A percentile compares a stretch with the other conserved stretches of the same genome.
Evolutionary conservation across 495 filamentous ascomycete species (phyloP).

Genomic region (Xylaria flabelliformis): DNA sequence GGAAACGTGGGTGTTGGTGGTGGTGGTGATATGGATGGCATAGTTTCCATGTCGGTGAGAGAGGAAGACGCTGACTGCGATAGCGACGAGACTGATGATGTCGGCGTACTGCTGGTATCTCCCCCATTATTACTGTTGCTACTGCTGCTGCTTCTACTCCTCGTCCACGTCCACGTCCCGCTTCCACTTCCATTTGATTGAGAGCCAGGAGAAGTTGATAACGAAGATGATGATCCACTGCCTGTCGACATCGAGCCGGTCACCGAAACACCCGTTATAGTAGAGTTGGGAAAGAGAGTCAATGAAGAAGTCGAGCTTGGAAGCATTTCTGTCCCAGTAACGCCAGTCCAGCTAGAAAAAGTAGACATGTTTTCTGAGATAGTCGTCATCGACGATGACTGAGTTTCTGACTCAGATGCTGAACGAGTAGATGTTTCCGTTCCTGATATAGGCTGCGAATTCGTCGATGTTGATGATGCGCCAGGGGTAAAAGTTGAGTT

Average conservation of each 20-base stretch:
- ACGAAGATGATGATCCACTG: background rate
- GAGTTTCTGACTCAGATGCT: background rate
- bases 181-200: conserved; percentile 7
- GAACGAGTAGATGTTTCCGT: background rate
- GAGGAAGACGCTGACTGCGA: conserved; percentile 2
- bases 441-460: conserved; percentile 9
- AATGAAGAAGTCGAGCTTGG: background rate
- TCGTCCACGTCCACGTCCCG: background rate
- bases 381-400: background rate
- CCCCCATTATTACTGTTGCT: background rate
- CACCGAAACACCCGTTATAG: conserved; percentile 4
- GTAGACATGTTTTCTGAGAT: background rate
- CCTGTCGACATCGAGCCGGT: background rate
- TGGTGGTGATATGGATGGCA: background rate
- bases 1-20: background rate
- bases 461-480: conserved; percentile 1
- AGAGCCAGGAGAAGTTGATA: background rate
- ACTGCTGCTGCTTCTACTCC: no score
- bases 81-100: conserved; percentile 11
- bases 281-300: conserved; percentile 27
- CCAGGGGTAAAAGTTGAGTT: background rate
- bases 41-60: background rate
- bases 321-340: background rate
- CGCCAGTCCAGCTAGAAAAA: background rate
- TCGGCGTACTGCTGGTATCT: background rate